Conservation (phyloP, 345 rosid genomes). For the Populus davidiana region DNA sequence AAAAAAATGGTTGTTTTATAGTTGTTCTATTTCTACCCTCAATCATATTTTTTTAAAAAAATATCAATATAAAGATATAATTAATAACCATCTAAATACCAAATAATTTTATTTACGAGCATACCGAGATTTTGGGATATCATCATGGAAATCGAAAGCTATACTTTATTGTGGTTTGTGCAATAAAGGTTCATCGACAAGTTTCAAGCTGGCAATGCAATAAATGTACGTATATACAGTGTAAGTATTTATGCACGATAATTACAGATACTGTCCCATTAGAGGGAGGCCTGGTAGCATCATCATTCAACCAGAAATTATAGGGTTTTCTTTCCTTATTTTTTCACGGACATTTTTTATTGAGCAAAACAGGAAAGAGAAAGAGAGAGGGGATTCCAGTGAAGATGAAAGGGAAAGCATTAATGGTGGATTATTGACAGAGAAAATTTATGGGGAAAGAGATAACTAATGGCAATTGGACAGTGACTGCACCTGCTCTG, state of each 20-base stretch:
- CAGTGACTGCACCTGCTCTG: constrained; percentile 27
- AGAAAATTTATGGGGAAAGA: constrained; percentile 33
- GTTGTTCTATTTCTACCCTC: no score
- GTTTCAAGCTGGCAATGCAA: constrained; percentile 58
- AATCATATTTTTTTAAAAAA: no score
- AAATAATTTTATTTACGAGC: no score
- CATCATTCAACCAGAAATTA: constrained; percentile 19
- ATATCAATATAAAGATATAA: no score
- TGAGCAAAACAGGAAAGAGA: constrained; percentile 11
- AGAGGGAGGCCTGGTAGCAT: constrained; percentile 17
- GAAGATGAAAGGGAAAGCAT: constrained; percentile 43
- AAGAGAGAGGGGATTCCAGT: constrained; percentile 11
- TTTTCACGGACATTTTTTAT: constrained; percentile 2
- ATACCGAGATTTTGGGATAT: no score
- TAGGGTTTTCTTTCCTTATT: constrained; percentile 1
- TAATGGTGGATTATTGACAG: constrained; percentile 46
- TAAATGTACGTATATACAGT: constrained; percentile 16
- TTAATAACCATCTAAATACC: no score
- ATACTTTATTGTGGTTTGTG: constrained; percentile 16
- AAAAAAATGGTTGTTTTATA: no score
- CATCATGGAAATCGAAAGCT: constrained; percentile 15
- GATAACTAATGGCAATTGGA: constrained; percentile 30
- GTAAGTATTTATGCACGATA: constrained; percentile 11
- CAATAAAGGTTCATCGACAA: constrained; percentile 48
- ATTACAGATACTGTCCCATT: constrained; percentile 3